Evolutionary conservation across 1,139 yeast genomes (phyloP).

Genomic region (Nadsonia starkeyi-henricii): DNA sequence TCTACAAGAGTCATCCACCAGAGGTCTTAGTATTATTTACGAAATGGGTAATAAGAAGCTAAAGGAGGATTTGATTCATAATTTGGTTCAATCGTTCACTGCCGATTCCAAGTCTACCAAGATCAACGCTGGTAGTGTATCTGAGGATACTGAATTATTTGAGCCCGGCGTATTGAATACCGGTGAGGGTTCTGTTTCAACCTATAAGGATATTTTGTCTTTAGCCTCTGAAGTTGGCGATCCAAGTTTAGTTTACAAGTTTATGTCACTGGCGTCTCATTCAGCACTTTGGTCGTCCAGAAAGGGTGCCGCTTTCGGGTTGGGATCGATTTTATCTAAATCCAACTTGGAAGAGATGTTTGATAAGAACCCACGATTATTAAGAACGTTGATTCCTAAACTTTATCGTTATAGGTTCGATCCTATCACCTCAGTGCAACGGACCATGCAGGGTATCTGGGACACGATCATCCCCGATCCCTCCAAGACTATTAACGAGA

Average conservation of each 20-base stretch:
- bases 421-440: conserved; percentile 62
- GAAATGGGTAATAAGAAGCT: conserved; percentile 60
- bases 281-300: conserved; percentile 88
- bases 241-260: conserved; percentile 83
- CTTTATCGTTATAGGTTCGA: conserved; percentile 76
- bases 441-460: conserved; percentile 87
- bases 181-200: conserved; percentile 74
- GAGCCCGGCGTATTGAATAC: conserved; percentile 71
- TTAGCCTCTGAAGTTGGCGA: conserved; percentile 93
- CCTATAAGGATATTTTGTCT: conserved; percentile 64
- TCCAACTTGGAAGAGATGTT: conserved; percentile 57
- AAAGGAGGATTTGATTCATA: conserved; percentile 60
- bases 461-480: conserved; percentile 53
- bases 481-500: conserved; percentile 33
- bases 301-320: conserved; percentile 87
- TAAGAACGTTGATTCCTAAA: conserved; percentile 61
- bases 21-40: conserved; percentile 73
- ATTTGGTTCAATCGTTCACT: conserved; percentile 68
- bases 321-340: conserved; percentile 73
- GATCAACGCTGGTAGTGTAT: conserved; percentile 54
- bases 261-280: conserved; percentile 82
- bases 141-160: conserved; percentile 70
- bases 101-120: conserved; percentile 41
- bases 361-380: conserved; percentile 36
- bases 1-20: conserved; percentile 80